These are phyloP conservation scores for Kuraishia molischiana DNA, from an alignment of 805 yeast genomes.

Conservation along the genomic window DNA sequence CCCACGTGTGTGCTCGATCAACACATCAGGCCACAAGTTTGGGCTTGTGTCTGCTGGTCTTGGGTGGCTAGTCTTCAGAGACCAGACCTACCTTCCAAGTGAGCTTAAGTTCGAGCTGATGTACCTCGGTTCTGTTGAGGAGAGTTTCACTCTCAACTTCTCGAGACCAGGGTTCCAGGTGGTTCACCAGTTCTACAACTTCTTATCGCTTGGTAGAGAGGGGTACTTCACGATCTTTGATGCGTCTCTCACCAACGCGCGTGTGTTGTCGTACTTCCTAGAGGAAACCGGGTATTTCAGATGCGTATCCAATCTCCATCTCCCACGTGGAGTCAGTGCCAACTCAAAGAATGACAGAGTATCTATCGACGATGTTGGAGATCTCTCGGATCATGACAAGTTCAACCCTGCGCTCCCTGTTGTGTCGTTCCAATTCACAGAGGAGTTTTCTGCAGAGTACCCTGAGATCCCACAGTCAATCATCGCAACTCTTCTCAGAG, in stretches of 20 bases:
- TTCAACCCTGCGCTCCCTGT: slow-evolving; percentile 81
- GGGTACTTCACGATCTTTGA: slow-evolving; percentile 64
- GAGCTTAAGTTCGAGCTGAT: slow-evolving; percentile 67
- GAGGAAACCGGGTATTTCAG: slow-evolving; percentile 61
- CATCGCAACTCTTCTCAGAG: slow-evolving; percentile 62
- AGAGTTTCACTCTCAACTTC: slow-evolving; percentile 78
- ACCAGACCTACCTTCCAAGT: slow-evolving; percentile 52
- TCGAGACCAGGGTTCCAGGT: slow-evolving; percentile 92
- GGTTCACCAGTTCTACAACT: slow-evolving; percentile 77
- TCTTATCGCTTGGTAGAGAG: slow-evolving; percentile 55
- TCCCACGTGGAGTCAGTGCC: slow-evolving; percentile 31
- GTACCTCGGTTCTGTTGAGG: slow-evolving; percentile 84
- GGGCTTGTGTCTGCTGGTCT: slow-evolving; percentile 87
- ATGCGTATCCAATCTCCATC: slow-evolving; percentile 71
- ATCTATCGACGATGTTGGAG: background rate
- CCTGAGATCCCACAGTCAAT: slow-evolving; percentile 81
- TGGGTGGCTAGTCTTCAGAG: slow-evolving; percentile 88
- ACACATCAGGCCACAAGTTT: slow-evolving; percentile 88
- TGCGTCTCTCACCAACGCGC: slow-evolving; percentile 60
- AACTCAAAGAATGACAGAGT: slow-evolving; percentile 4
- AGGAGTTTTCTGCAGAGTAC: slow-evolving; percentile 42
- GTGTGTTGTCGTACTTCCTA: slow-evolving; percentile 51
- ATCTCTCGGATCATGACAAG: slow-evolving; percentile 23
- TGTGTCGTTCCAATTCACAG: slow-evolving; percentile 72
- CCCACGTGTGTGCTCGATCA: slow-evolving; percentile 73